Base-by-base conservation (phyloP, 768 basidiomycete genomes). In the Gymnopilus dilepis region DNA sequence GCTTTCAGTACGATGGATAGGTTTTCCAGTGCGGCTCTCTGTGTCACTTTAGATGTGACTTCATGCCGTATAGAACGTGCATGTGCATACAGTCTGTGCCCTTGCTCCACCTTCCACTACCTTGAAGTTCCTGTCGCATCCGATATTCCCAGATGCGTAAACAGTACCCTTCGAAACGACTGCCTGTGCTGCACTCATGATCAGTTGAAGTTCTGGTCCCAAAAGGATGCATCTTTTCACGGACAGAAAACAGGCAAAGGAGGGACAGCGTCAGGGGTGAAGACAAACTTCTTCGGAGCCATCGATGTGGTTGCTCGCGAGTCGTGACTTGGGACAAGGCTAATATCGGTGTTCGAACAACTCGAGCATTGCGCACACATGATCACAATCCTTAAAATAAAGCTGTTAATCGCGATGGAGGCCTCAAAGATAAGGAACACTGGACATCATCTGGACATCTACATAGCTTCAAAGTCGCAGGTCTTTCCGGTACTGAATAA, bases 401-500 rank as follows among this genome's bases (percentile, higher is more conserved):
- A 47, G 8, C 24, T 13, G 22, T 13, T 13, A 47, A 47, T 8
- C 22, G 15, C 26, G 11, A 3, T 11, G 15, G 22, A n/a, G n/a
- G n/a, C n/a, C n/a, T 26, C 26, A 13, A 21, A 47, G 12, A 24
- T 13, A 9, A 21, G 22, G 22, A 3, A 47, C 43, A 7, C 17
- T 13, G 13, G 22, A 19, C 21, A 21, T 45, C 12, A 30, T 31
- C 48, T 17, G 9, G 31, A 8, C n/a, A 4, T 33, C 33, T 19
- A 37, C 19, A 21, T 34, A 37, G 19, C 12, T 55, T 67, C 51
- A 65, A 45, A 83, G 68, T 66, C 77, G 70, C 56, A 94, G 76
- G 26, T 79, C 80, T 63, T 78, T 82, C 59, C 92, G 78, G 73
- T 95, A 95, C 69, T 87, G 76, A 56, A 93, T 82, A 66, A 94